phyloP scores from a whole-genome alignment of 169 alveolate genomes.

The Theileria orientalis region DNA sequence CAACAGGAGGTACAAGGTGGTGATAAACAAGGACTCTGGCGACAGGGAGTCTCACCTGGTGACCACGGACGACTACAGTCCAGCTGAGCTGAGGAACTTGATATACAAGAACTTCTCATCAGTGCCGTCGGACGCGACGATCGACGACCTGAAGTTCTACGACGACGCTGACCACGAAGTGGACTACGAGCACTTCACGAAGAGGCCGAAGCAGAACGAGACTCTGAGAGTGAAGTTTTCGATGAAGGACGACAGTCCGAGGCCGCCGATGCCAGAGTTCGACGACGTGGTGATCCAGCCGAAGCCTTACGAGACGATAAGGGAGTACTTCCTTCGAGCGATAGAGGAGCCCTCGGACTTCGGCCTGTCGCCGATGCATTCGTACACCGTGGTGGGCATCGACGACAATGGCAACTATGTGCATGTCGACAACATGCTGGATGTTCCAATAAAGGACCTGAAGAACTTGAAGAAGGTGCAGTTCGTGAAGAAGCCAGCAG shows the following conservation, averaged over 20 bases:
- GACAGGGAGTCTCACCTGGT: constrained; percentile 56
- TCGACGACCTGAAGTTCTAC: constrained; percentile 29
- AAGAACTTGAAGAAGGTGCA: constrained; percentile 23
- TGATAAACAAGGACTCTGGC: constrained; percentile 33
- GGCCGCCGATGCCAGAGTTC: constrained; percentile 21
- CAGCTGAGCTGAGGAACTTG: constrained; percentile 39
- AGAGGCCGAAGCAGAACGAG: constrained; percentile 29
- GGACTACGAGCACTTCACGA: neutral
- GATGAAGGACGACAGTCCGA: constrained; percentile 38
- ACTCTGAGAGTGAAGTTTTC: constrained; percentile 43
- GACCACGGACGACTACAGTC: constrained; percentile 29
- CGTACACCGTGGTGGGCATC: constrained; percentile 45
- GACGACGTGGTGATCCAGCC: constrained; percentile 52
- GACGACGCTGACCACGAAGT: constrained; percentile 6
- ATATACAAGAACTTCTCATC: constrained; percentile 59
- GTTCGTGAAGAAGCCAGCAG: constrained; percentile 25
- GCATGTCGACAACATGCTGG: constrained; percentile 41
- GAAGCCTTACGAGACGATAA: constrained; percentile 54
- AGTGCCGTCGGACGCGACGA: constrained; percentile 32
- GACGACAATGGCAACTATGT: constrained; percentile 51
- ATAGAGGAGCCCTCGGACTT: constrained; percentile 56
- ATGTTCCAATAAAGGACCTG: constrained; percentile 44
- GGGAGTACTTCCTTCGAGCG: constrained; percentile 56
- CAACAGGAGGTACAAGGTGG: constrained; percentile 7
- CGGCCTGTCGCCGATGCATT: constrained; percentile 61